Base-by-base conservation (phyloP, 1,139 yeast species). In the Sugiyamaella japonica region DNA sequence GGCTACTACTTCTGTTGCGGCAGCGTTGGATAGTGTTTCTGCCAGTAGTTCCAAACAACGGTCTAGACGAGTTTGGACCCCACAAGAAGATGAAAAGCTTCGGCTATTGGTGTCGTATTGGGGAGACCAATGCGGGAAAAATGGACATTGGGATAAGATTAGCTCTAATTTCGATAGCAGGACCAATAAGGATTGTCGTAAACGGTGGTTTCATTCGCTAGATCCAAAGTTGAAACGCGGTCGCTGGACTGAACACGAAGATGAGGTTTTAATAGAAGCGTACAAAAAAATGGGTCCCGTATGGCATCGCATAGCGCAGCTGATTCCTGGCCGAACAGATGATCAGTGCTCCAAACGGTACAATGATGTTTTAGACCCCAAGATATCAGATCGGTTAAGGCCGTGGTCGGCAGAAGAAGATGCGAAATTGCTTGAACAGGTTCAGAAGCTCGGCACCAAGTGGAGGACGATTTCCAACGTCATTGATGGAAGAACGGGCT, bases 281-380 rank as follows among this genome's bases (percentile, higher is more conserved):
- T 86, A 80, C 66, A 74, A 79, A 48, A 79, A 77, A 59, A 79
- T 80, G 68, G 97, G 97, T 0, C 79, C 96, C 0, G 80, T 84
- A 40, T 91, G 98, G 98, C 88, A 87, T 59, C 84, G 85, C 61
- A 91, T 91, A 7, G 84, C 96, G 0, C 73, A 77, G 51, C 84
- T 81, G 52, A 86, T 90, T 10, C 80, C 82, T 1, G 96, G 97
- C 2, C 76, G 98, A 64, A 91, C 96, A 0, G 97, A 90, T 67
- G 97, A 90, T 69, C 98, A 91, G 72, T 91, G 97, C 73, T 89
- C 96, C 1, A 91, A 91, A 66, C 73, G 98, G 61, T 91, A 89
- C 69, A 83, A 86, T 17, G 98, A 91, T 65, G 96, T 90, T 1
- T 72, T 91, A 56, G 95, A 89, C 63, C 97, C 97, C 1, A 79